Evolutionary conservation across 331 rosid genomes (phyloP).

Genomic region (Prunus yedoensis): DNA sequence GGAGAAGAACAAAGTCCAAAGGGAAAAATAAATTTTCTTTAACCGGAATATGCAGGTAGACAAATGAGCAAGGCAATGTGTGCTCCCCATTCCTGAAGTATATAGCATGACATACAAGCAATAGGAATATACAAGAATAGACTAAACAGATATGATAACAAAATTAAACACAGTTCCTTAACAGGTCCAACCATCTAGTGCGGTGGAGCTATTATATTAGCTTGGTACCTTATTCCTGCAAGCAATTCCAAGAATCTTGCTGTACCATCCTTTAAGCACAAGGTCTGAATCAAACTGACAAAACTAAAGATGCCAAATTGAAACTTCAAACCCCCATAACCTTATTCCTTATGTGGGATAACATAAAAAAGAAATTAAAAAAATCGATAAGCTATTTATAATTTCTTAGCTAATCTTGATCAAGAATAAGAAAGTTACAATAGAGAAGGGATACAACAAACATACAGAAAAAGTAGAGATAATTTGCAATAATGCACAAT

Average conservation of each 20-base stretch:
- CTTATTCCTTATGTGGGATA: too few species aligned
- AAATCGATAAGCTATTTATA: background rate
- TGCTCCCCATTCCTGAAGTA: conserved; percentile 62
- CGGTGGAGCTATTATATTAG: background rate
- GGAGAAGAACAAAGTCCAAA: conserved; percentile 14
- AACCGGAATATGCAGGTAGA: conserved; percentile 81
- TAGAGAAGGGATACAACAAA: too few species aligned
- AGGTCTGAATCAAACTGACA: background rate
- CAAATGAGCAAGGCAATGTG: conserved; percentile 62
- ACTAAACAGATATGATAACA: background rate
- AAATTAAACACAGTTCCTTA: background rate
- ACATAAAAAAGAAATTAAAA: background rate
- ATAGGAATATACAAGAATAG: background rate
- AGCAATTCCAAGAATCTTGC: conserved; percentile 78
- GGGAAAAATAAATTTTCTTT: conserved; percentile 17
- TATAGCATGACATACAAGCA: background rate
- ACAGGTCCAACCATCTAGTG: background rate
- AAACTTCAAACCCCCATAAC: background rate
- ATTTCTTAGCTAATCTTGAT: background rate
- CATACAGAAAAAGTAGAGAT: background rate
- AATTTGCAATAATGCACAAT: background rate
- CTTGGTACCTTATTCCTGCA: conserved; percentile 55
- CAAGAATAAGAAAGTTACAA: too few species aligned
- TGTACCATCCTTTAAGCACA: conserved; percentile 55
- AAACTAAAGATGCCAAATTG: background rate